phyloP scores from a whole-genome alignment of 2,329 filamentous ascomycete genomes.

The Botrytis tulipae region DNA sequence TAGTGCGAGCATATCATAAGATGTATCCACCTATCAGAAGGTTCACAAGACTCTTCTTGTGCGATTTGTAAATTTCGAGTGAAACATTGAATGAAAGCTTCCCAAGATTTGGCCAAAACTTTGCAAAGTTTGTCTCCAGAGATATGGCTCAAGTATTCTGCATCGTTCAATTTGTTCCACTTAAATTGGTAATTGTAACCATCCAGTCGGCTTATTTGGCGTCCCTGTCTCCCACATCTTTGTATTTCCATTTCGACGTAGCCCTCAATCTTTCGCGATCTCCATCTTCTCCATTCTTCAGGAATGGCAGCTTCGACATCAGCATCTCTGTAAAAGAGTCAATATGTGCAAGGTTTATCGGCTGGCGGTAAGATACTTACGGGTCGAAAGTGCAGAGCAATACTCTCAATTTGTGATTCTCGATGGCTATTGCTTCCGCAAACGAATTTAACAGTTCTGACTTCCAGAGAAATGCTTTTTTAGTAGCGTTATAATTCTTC shows the following conservation, averaged over 20 bases:
- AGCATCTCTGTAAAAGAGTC: neutral
- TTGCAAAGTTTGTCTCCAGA: neutral
- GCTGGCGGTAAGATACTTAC: neutral
- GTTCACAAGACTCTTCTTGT: neutral
- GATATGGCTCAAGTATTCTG: neutral
- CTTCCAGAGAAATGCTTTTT: neutral
- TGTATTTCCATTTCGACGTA: conserved; percentile 15
- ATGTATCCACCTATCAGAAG: conserved; percentile 13
- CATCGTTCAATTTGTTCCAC: conserved; percentile 8
- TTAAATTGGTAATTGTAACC: conserved; percentile 4
- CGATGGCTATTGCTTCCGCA: neutral
- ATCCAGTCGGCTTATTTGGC: neutral
- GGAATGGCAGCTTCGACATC: neutral
- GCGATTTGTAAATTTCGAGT: conserved; percentile 5
- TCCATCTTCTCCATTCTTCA: neutral
- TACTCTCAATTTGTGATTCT: conserved; percentile 15
- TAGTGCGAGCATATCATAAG: conserved; percentile 16
- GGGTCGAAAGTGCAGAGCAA: conserved; percentile 12
- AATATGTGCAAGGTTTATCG: neutral
- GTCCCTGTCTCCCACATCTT: conserved; percentile 8
- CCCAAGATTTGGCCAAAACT: neutral
- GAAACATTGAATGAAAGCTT: conserved; percentile 11
- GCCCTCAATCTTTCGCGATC: neutral
- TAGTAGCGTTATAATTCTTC: neutral
- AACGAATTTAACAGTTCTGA: too few species aligned